Evolutionary conservation across 2,329 filamentous ascomycete species (phyloP).

Genomic region (Boeremia exigua): DNA sequence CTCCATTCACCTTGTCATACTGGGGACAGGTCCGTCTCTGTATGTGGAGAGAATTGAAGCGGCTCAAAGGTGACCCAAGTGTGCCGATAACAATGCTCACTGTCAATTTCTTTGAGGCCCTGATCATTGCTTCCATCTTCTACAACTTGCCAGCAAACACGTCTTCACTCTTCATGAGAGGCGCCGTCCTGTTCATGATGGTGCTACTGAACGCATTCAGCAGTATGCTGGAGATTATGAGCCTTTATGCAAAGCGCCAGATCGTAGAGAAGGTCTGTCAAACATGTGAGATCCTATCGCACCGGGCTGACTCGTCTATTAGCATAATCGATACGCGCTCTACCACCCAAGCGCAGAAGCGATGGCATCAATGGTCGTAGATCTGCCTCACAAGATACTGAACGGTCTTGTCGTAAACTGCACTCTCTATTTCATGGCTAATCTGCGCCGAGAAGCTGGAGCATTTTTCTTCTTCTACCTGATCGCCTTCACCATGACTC

Average conservation of each 20-base stretch:
- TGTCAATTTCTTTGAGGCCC: constrained; percentile 72
- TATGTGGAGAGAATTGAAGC: constrained; percentile 31
- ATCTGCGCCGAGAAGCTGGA: constrained; percentile 72
- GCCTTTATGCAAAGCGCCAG: constrained; percentile 78
- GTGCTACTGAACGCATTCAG: constrained; percentile 66
- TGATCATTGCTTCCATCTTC: constrained; percentile 66
- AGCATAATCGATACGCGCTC: constrained; percentile 82
- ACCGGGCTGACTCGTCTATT: constrained; percentile 1
- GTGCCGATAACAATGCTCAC: constrained; percentile 68
- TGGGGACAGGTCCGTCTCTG: constrained; percentile 54
- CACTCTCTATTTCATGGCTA: constrained; percentile 82
- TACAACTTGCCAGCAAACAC: constrained; percentile 59
- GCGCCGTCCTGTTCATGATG: constrained; percentile 65
- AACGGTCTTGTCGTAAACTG: constrained; percentile 77
- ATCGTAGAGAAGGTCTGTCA: constrained; percentile 75
- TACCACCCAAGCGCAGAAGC: constrained; percentile 88
- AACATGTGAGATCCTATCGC: too few species aligned
- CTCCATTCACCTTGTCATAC: constrained; percentile 60
- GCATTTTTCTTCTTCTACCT: constrained; percentile 84
- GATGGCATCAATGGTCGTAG: constrained; percentile 78
- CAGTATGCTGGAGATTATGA: constrained; percentile 65
- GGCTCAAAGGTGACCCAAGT: constrained; percentile 43
- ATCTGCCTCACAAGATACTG: constrained; percentile 75
- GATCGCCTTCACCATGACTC: constrained; percentile 57
- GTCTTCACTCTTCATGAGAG: constrained; percentile 59